A percentile compares a stretch with the other conserved stretches of the same genome.
Conservation (phyloP, 768 basidiomycete species). For the Kwoniella dejecticola region DNA sequence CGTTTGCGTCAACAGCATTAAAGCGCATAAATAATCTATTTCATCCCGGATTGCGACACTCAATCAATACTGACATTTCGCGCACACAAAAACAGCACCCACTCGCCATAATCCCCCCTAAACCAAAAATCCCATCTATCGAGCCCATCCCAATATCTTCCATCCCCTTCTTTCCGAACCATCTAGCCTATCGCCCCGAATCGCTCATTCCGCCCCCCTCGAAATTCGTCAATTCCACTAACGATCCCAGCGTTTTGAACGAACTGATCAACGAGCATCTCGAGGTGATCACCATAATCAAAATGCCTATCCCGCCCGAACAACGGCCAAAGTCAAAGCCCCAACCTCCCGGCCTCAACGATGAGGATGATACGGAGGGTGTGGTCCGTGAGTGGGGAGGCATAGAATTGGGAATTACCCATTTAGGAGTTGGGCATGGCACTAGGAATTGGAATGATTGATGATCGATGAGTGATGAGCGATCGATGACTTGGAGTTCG, state of each 20-base stretch:
- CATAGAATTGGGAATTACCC: conserved; percentile 36
- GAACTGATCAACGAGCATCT: conserved; percentile 29
- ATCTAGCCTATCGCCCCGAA: conserved; percentile 42
- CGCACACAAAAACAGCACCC: conserved; percentile 16
- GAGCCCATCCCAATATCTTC: conserved; percentile 31
- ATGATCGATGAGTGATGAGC: not conserved
- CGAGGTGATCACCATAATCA: conserved; percentile 37
- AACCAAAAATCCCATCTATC: not conserved
- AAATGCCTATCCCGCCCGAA: conserved; percentile 34
- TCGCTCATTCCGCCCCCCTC: conserved; percentile 30
- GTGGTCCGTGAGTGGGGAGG: conserved; percentile 43
- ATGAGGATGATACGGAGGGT: conserved; percentile 23
- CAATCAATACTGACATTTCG: not conserved
- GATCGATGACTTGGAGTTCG: not conserved
- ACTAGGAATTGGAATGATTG: not conserved
- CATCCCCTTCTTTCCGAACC: conserved; percentile 43
- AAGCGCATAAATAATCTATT: no score
- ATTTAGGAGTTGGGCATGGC: not conserved
- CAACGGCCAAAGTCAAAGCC: not conserved
- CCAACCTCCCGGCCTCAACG: not conserved
- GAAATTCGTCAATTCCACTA: conserved; percentile 13
- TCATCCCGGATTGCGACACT: not conserved
- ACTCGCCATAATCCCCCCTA: conserved; percentile 40
- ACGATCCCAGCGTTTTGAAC: conserved; percentile 19
- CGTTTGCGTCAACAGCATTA: not conserved